These are phyloP conservation scores for Xylaria sp. DNA, from an alignment of 2,329 filamentous ascomycete species.

Conservation along the genomic window DNA sequence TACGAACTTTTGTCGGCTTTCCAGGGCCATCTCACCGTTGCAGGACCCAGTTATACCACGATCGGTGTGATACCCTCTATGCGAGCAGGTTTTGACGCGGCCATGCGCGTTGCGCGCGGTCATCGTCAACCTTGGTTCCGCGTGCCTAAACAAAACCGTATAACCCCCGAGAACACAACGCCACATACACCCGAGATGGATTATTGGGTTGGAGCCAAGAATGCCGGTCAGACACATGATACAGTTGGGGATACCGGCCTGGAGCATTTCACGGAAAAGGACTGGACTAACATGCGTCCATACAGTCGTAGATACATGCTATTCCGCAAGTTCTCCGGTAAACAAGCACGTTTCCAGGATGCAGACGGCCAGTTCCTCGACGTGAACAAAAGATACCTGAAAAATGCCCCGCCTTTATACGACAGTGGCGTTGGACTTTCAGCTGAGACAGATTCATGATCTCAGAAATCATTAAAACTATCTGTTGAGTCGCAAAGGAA, in stretches of 20 bases:
- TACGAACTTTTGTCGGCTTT: conserved; percentile 61
- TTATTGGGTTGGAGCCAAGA: conserved; percentile 1
- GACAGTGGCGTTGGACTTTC: background rate
- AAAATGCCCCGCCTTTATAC: conserved; percentile 4
- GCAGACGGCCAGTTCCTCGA: conserved; percentile 10
- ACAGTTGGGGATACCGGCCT: conserved; percentile 36
- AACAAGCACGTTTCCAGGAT: background rate
- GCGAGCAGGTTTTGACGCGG: conserved; percentile 56
- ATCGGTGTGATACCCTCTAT: conserved; percentile 59
- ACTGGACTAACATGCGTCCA: background rate
- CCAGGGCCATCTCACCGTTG: conserved; percentile 68
- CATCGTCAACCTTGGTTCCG: conserved; percentile 33
- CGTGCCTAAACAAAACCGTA: background rate
- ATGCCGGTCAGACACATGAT: background rate
- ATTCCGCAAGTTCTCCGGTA: conserved; percentile 16
- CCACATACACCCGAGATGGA: background rate
- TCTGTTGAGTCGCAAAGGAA: background rate
- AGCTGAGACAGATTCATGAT: background rate
- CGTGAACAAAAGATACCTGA: background rate
- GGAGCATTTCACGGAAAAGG: conserved; percentile 29
- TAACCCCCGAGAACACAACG: background rate
- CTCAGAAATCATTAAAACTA: background rate
- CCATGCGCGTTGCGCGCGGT: conserved; percentile 44
- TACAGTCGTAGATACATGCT: background rate
- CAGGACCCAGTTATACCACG: conserved; percentile 59